phyloP scores from a whole-genome alignment of 345 rosid species.

The Cochlearia excelsa region DNA sequence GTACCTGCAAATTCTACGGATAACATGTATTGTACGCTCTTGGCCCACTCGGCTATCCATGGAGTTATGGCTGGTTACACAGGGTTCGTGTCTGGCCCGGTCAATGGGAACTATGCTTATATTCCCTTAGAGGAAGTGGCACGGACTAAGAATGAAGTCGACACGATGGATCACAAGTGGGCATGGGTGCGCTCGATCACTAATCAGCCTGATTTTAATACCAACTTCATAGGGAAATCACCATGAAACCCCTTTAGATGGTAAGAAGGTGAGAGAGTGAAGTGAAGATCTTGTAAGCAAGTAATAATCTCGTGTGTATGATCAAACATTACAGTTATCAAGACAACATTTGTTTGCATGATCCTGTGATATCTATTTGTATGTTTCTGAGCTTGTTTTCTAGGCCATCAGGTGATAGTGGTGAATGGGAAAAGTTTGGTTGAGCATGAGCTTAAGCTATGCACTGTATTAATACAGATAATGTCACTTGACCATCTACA shows the following conservation, averaged over 20 bases:
- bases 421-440: constrained; percentile 13
- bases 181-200: constrained; percentile 88
- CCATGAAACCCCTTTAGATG: constrained; percentile 6
- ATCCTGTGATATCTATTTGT: constrained; percentile 7
- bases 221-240: constrained; percentile 4
- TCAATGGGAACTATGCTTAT: constrained; percentile 81
- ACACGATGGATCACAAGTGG: constrained; percentile 76
- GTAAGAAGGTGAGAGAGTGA: constrained; percentile 18
- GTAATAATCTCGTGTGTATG: constrained; percentile 16
- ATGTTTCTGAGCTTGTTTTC: background rate
- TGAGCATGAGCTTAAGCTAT: constrained; percentile 33
- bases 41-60: constrained; percentile 87
- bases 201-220: constrained; percentile 75
- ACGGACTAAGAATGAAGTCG: constrained; percentile 56
- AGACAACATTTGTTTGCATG: constrained; percentile 4
- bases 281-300: constrained; percentile 24
- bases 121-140: constrained; percentile 81
- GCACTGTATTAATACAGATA: constrained; percentile 23
- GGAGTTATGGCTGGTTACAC: constrained; percentile 91
- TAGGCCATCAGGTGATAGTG: background rate
- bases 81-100: constrained; percentile 79
- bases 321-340: constrained; percentile 21
- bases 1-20: constrained; percentile 82
- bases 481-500: constrained; percentile 28
- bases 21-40: constrained; percentile 74